Evolutionary conservation across 1,284 basidiomycete species (phyloP), one percentile per base, ranked within the genome.

Genomic region (Naganishia cerealis): DNA sequence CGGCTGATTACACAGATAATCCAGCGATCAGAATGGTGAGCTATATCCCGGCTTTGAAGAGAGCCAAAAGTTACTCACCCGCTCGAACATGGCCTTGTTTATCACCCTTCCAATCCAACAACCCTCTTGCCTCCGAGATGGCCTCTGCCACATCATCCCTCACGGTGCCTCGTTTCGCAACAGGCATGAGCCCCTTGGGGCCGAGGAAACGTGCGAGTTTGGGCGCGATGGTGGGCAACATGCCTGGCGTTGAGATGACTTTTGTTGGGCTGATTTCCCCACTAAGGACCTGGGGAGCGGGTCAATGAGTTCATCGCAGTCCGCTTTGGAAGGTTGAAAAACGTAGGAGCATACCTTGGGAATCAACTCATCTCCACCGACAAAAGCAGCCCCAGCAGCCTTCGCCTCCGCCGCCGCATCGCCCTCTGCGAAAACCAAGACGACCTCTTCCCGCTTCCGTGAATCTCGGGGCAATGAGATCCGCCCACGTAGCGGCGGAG

Each of bases 151-250:
- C 71, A 69, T 95, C 91, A 65, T 92, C 89, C 0, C 91, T 91
- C 9, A 98, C 95, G 0, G 94, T 96, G 3, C 95, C 95, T 72
- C 95, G 86, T 80, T 94, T 89, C 71, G 90, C 90, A 9, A 90
- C 91, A 16, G 95, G 95, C 93, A 99, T 98, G 65, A 99, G 81
- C 71, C 94, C 94, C 70, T 92, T 88, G 52, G 93, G 94, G 76
- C 95, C 96, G 33, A 99, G 85, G 69, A 92, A 87, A 73, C 94
- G 88, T 40, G 94, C 94, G 8, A 98, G 85, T 73, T 86, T 86
- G 15, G 88, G 87, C 29, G 90, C 88, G 70, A 98, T 90, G 40
- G 86, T 81, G 36, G 87, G 86, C 67, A 96, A 86, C 74, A 97
- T 86, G 18, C 86, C 85, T 4, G 91, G 87, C 0, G 92, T 93